A percentile compares a stretch with the other conserved stretches of the same genome.
These are phyloP conservation scores for Inonotus hispidus DNA, from an alignment of 1,284 basidiomycete genomes.

Conservation along the genomic window DNA sequence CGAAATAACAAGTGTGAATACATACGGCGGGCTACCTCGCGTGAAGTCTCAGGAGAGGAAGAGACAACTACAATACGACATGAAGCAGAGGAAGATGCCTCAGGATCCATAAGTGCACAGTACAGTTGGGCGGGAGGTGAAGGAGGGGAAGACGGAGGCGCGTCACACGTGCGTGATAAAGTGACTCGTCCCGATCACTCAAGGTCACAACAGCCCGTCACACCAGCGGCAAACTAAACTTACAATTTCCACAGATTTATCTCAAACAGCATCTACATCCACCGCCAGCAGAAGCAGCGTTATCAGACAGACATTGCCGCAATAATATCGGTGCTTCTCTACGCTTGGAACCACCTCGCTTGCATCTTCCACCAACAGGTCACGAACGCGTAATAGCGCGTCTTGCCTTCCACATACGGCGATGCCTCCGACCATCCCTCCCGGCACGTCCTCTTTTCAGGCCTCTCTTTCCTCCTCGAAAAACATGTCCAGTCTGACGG, in stretches of 20 bases:
- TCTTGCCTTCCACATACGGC: conserved; percentile 6
- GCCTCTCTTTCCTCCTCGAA: conserved; percentile 34
- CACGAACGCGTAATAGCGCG: conserved; percentile 11
- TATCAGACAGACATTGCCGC: neutral
- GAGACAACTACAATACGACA: conserved; percentile 48
- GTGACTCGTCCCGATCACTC: neutral
- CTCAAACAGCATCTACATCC: neutral
- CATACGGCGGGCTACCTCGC: conserved; percentile 43
- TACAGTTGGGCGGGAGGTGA: neutral
- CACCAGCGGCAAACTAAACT: neutral
- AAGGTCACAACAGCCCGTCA: neutral
- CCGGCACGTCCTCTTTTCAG: conserved; percentile 16
- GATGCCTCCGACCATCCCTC: conserved; percentile 13
- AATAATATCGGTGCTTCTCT: neutral
- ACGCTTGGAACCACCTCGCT: neutral
- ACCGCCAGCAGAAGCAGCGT: neutral
- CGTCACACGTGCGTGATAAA: neutral
- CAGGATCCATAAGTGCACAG: conserved; percentile 5
- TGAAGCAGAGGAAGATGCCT: conserved; percentile 13
- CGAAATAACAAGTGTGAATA: neutral
- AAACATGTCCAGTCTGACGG: conserved; percentile 28
- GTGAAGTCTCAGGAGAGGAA: conserved; percentile 35
- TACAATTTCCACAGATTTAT: neutral
- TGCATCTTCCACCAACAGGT: neutral
- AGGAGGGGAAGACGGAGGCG: neutral